A percentile compares a stretch with the other conserved stretches of the same genome.
phyloP scores from a whole-genome alignment of 192 early-diverging fungal species.

The Lunasporangiospora selenospora region DNA sequence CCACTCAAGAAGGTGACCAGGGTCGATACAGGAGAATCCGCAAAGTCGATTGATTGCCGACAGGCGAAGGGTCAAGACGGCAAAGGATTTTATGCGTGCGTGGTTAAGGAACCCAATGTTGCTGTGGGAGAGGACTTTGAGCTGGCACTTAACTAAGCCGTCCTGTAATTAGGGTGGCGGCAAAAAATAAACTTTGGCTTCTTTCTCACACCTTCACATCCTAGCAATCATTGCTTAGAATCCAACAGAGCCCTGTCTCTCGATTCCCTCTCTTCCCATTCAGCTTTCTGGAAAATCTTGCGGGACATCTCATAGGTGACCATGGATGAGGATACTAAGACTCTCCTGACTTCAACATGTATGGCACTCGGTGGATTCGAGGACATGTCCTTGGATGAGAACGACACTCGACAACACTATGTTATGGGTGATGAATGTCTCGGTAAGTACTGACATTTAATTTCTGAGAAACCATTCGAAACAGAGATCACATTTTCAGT shows the following conservation, averaged over 20 bases:
- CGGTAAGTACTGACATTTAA: no score
- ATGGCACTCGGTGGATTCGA: conserved; percentile 84
- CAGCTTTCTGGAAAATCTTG: no score
- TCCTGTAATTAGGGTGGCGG: conserved; percentile 1
- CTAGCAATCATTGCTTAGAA: background rate
- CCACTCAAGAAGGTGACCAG: conserved; percentile 41
- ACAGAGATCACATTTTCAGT: no score
- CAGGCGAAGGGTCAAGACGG: conserved; percentile 21
- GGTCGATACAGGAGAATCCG: conserved; percentile 34
- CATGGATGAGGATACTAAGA: conserved; percentile 44
- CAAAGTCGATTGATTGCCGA: conserved; percentile 37
- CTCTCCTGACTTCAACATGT: conserved; percentile 76
- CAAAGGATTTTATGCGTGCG: conserved; percentile 33
- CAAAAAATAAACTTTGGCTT: background rate
- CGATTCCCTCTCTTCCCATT: no score
- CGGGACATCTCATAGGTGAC: no score
- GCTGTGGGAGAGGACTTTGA: conserved; percentile 32
- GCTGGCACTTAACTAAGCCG: no score
- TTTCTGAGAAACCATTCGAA: no score
- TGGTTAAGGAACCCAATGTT: conserved; percentile 35
- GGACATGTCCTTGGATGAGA: conserved; percentile 49
- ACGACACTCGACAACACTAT: conserved; percentile 60
- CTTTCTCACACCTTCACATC: background rate
- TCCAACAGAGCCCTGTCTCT: background rate
- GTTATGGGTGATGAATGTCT: conserved; percentile 83